phyloP scores from a whole-genome alignment of 2,329 filamentous ascomycete genomes.

The Dactylellina drechsleri region DNA sequence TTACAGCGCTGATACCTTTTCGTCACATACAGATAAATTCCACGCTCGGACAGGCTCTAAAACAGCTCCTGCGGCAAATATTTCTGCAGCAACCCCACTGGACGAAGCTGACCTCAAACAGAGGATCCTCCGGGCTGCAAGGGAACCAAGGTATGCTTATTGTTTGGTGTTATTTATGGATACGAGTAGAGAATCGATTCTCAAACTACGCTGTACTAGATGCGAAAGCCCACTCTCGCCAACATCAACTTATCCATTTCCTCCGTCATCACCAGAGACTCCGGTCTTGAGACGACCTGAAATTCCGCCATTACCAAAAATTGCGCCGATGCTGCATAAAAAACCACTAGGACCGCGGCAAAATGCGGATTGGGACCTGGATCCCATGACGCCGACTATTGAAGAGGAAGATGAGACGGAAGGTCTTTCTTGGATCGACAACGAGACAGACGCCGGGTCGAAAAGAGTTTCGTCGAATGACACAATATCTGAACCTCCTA shows the following conservation, averaged over 20 bases:
- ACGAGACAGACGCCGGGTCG: slow-evolving; percentile 47
- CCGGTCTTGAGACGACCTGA: slow-evolving; percentile 50
- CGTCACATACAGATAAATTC: slow-evolving; percentile 45
- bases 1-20: slow-evolving; percentile 15
- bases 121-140: slow-evolving; percentile 50
- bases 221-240: slow-evolving; percentile 52
- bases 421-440: slow-evolving; percentile 51
- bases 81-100: slow-evolving; percentile 27
- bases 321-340: slow-evolving; percentile 37
- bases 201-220: slow-evolving; percentile 39
- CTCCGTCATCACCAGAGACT: slow-evolving; percentile 29
- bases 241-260: slow-evolving; percentile 27
- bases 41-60: slow-evolving; percentile 53
- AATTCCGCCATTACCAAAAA: slow-evolving; percentile 50
- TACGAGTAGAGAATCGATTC: background rate
- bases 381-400: slow-evolving; percentile 48
- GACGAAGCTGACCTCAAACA: slow-evolving; percentile 53
- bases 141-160: slow-evolving; percentile 46
- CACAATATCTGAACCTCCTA: slow-evolving; percentile 53
- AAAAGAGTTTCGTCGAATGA: slow-evolving; percentile 53
- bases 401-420: slow-evolving; percentile 53
- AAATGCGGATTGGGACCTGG: slow-evolving; percentile 53
- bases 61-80: slow-evolving; percentile 37
- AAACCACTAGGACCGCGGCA: slow-evolving; percentile 54
- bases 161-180: slow-evolving; percentile 25